Base-by-base conservation (phyloP, 2,329 filamentous ascomycete species). In the Aureobasidium sp. region DNA sequence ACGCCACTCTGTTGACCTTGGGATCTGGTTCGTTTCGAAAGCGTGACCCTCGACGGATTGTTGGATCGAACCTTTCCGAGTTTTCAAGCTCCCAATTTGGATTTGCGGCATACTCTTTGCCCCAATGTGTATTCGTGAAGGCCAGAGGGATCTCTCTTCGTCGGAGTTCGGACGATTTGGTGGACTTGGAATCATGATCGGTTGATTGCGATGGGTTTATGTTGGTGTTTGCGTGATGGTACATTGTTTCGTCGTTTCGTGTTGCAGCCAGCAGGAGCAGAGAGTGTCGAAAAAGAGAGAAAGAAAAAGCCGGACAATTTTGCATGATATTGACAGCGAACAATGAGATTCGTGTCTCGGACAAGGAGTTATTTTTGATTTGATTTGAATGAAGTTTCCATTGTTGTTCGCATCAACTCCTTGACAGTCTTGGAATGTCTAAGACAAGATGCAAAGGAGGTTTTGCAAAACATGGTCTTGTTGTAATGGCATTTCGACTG, bases 61-160 rank as follows among this genome's bases (percentile, higher is more conserved):
- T 2, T 13, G 32, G 2, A 39, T 37, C 48, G 16, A 16, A 13
- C 8, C 2, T 45, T 30, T 6, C 44, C 41, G 48, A 8, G 4
- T 59, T 47, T 11, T 59, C 42, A 10, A 37, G 21, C 32, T 11
- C 15, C 42, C 54, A 44, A 7, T 60, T 50, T 5, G 25, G 58
- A n/a, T 60, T 60, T 11, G 58, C 13, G 13, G 25, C 27, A 15
- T 60, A 60, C 16, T 42, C 36, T 32, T 36, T 25, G 32, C 58
- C 58, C 58, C 58, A 60, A 1, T 21, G 13, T 42, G 58, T 60
- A 11, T 60, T 60, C 36, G 37, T 50, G 15, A 60, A 60, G n/a
- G 58, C 58, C 3, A 60, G 58, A 27, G 58, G 58, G 11, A 47
- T 37, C 34, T 42, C 13, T 50, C 37, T 52, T 45, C n/a, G 45